Base-by-base conservation (phyloP, 495 filamentous ascomycete genomes). In the Chaetomium tenue region DNA sequence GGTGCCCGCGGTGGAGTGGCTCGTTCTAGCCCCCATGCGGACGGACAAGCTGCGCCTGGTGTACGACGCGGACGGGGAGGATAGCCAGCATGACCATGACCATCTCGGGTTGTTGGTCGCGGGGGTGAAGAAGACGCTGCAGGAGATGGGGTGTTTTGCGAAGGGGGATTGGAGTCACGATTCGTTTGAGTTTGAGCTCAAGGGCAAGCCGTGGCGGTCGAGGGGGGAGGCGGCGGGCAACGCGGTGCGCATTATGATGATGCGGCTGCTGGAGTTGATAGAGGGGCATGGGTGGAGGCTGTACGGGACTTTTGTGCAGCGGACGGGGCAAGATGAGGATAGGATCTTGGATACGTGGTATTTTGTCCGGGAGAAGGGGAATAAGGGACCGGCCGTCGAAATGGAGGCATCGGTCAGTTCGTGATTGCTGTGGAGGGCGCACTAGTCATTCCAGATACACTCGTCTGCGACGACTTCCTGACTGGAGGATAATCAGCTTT, bases 291-390 rank as follows among this genome's bases (percentile, higher is more conserved):
- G 60, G 3, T 72, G 70, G 70, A 58, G n/a, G 5, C 57, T 61
- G 26, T 59, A 65, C 26, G 48, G 58, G 3, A 54, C 61, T 3
- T n/a, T 68, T 6, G 54, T 64, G 23, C 63, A 65, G 30, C 68
- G 68, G 22, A 69, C 66, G 15, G 61, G 61, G 40, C 56, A 22
- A 1, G 68, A 72, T 20, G 61, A 67, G n/a, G 39, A 53, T 16
- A 59, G 66, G 48, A 68, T 70, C 37, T 6, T 61, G 37, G 66
- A 65, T 48, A 67, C 64, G 13, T 65, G 62, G 66, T 67, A 69
- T 33, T 71, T 69, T 51, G 57, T 63, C 6, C 55, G 64, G 48
- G 40, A 59, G n/a, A 56, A n/a, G 18, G 13, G 26, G 33, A 47
- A 8, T n/a, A 22, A 3, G n/a, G 60, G 42, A 4, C 7, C 5